Base-by-base conservation (phyloP, 2,329 filamentous ascomycete species). In the Neofusicoccum kwambonambiense region DNA sequence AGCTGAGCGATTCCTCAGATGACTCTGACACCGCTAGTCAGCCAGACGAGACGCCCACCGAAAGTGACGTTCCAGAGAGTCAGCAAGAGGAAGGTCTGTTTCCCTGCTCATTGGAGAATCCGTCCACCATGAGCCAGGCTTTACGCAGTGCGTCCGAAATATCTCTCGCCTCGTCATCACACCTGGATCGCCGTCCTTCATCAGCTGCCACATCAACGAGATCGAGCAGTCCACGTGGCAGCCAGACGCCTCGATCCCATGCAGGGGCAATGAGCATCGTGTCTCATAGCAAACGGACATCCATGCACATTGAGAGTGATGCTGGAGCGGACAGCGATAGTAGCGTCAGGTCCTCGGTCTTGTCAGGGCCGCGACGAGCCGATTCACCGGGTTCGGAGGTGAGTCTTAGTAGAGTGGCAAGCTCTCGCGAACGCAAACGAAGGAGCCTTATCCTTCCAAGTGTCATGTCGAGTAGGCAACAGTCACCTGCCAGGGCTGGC, bases 381-480 rank as follows among this genome's bases (percentile, higher is more conserved):
- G 93, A 97, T 67, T 99, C 95, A 0, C 95, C 95, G 2, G 90
- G 92, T 19, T 96, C 93, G 4, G 95, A 98, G 67, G 88, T 93
- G 72, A 89, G 90, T 61, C 81, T 97, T 22, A 86, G 89, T 67
- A 86, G 92, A 65, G 88, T 91, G 54, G 87, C 90, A 37, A 94
- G 91, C 74, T 89, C 90, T 47, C 86, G 90, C 65, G 92, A 96
- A 68, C 89, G 91, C 67, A 93, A 98, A 69, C 88, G 95, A 51
- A 89, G 90, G 71, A 98, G 94, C 74, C 83, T 97, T 64, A 90
- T 96, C 57, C 84, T 97, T 17, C 89, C 93, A 0, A 88, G 91
- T 9, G 83, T 92, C 7, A 86, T 90, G 41, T 96, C 92, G 47
- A 89, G 88, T 60, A 88, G 95, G 31, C 93, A 97, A 73, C 91